phyloP scores from a whole-genome alignment of 345 rosid genomes.

The Microthlaspi erraticum region DNA sequence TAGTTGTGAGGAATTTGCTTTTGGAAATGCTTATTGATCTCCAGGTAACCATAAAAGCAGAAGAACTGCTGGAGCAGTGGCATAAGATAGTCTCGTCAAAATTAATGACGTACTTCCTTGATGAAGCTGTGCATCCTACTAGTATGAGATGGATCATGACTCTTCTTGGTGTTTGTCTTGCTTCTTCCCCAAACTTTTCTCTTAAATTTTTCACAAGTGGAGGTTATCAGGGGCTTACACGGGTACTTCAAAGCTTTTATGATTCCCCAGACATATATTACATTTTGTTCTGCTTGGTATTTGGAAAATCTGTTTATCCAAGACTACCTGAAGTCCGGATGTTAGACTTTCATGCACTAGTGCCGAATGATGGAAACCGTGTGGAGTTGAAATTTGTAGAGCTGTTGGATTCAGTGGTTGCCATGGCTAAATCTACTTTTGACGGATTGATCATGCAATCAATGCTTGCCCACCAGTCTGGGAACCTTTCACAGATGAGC shows the following conservation, averaged over 20 bases:
- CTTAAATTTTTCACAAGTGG: slow-evolving; percentile 83
- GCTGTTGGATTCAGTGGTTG: slow-evolving; percentile 79
- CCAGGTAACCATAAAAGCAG: slow-evolving; percentile 88
- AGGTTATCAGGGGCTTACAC: slow-evolving; percentile 82
- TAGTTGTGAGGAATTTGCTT: slow-evolving; percentile 92
- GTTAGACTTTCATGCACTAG: slow-evolving; percentile 94
- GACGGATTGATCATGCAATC: slow-evolving; percentile 78
- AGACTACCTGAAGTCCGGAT: slow-evolving; percentile 95
- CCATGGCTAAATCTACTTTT: slow-evolving; percentile 91
- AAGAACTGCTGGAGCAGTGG: slow-evolving; percentile 93
- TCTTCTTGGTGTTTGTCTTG: slow-evolving; percentile 83
- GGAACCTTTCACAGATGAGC: slow-evolving; percentile 77
- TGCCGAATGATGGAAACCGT: slow-evolving; percentile 73
- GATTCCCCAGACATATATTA: slow-evolving; percentile 97
- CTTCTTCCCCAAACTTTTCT: slow-evolving; percentile 84
- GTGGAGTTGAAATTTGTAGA: slow-evolving; percentile 85
- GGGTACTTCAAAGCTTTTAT: slow-evolving; percentile 85
- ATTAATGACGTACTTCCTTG: slow-evolving; percentile 86
- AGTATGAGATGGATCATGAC: slow-evolving; percentile 99
- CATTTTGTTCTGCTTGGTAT: slow-evolving; percentile 85
- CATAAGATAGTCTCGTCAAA: slow-evolving; percentile 93
- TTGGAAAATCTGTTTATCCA: slow-evolving; percentile 88
- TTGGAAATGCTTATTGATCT: slow-evolving; percentile 96
- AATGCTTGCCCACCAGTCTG: slow-evolving; percentile 81
- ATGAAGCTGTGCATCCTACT: slow-evolving; percentile 96